Percentiles rank a stretch among this genome's conserved stretches.
These are phyloP conservation scores for Dinochytrium kinnereticum DNA, from an alignment of 371 early-diverging fungal species.

Conservation along the genomic window DNA sequence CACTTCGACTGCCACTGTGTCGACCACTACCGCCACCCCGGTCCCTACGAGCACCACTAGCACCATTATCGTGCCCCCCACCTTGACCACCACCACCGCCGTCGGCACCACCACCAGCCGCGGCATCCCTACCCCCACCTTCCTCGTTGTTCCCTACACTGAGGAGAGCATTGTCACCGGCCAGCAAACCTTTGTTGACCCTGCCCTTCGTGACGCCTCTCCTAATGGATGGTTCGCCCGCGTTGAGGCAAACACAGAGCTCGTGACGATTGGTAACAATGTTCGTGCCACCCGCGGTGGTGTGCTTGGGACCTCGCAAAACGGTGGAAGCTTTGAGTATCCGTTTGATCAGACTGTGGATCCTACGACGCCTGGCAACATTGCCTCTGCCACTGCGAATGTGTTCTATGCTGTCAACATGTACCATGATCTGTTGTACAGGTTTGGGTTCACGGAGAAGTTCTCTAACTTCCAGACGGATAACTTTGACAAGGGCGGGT, in stretches of 20 bases:
- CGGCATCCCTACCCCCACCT: not conserved
- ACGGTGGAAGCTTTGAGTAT: not conserved
- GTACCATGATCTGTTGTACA: conserved; percentile 57
- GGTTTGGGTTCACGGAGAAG: conserved; percentile 92
- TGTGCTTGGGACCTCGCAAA: not conserved
- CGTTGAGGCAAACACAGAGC: not conserved
- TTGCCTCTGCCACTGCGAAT: conserved; percentile 16
- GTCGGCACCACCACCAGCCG: conserved; percentile 1
- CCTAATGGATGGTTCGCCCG: not conserved
- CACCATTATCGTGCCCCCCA: not conserved
- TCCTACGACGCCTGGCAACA: not conserved
- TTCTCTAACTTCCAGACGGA: conserved; percentile 95
- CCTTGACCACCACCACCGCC: conserved; percentile 8
- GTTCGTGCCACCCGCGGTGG: not conserved
- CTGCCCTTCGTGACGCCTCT: not conserved
- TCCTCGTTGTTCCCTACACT: not conserved
- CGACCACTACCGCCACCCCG: not conserved
- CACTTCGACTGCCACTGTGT: not conserved
- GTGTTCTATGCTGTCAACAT: conserved; percentile 12
- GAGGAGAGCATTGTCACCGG: not conserved
- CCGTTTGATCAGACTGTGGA: not conserved
- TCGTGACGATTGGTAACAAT: not conserved
- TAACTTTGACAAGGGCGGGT: conserved; percentile 84
- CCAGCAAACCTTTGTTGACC: not conserved
- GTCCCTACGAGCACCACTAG: not conserved